Evolutionary conservation across 768 basidiomycete species (phyloP).

Genomic region (Favolaschia claudopus): DNA sequence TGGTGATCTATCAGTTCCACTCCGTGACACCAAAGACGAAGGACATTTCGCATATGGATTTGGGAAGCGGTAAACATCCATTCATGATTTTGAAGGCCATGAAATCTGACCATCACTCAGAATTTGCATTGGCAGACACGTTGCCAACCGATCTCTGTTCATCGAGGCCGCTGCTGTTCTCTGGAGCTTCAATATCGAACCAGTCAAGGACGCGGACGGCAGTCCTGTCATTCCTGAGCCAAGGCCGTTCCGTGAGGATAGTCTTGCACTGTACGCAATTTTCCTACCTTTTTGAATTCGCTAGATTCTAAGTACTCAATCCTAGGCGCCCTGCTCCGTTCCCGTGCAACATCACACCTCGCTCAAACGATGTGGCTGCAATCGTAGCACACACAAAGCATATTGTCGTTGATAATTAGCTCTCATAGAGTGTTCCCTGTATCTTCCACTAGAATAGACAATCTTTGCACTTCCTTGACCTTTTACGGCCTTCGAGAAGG

Average conservation of each 20-base stretch:
- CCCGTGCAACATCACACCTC: not conserved
- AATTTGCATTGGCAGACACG: conserved; percentile 26
- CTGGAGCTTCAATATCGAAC: conserved; percentile 18
- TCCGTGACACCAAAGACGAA: conserved; percentile 39
- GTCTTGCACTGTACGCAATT: conserved; percentile 28
- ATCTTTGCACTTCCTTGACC: too few relatives aligned
- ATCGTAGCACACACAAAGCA: conserved; percentile 4
- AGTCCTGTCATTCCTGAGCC: conserved; percentile 19
- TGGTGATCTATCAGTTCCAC: conserved; percentile 27
- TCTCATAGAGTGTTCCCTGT: too few relatives aligned
- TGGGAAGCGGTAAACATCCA: conserved; percentile 36
- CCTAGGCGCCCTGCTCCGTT: not conserved
- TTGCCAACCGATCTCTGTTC: conserved; percentile 24
- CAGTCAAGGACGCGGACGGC: conserved; percentile 12
- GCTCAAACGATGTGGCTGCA: not conserved
- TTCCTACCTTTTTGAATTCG: not conserved
- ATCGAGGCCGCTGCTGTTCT: conserved; percentile 21
- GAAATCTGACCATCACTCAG: conserved; percentile 3
- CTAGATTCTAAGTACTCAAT: not conserved
- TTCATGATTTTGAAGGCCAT: not conserved
- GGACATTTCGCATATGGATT: conserved; percentile 42
- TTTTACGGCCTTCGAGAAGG: too few relatives aligned
- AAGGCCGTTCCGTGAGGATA: conserved; percentile 16
- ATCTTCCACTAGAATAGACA: too few relatives aligned
- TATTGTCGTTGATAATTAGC: too few relatives aligned